phyloP scores from a whole-genome alignment of 2,329 filamentous ascomycete genomes.

The Aspergillus sclerotialis region DNA sequence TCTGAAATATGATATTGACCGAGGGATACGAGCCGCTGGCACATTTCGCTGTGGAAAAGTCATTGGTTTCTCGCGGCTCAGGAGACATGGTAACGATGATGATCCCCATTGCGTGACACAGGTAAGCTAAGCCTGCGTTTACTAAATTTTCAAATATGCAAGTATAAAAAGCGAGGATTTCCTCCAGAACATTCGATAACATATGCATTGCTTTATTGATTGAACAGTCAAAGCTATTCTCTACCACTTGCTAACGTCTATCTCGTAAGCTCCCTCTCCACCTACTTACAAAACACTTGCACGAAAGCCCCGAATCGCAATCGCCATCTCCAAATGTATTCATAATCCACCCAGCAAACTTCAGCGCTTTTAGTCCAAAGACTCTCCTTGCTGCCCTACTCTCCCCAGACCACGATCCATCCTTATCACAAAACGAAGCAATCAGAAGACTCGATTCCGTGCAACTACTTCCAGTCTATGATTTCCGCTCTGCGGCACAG shows the following conservation, averaged over 20 bases:
- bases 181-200: neutral
- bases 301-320: slow-evolving; percentile 2
- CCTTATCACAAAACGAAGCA: slow-evolving; percentile 20
- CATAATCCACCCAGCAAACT: slow-evolving; percentile 28
- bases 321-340: slow-evolving; percentile 15
- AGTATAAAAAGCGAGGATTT: neutral
- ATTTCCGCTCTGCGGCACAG: slow-evolving; percentile 21
- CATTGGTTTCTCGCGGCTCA: slow-evolving; percentile 26
- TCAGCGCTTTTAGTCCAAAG: slow-evolving; percentile 23
- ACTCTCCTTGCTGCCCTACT: slow-evolving; percentile 23
- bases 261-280: slow-evolving; percentile 20
- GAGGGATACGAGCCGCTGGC: slow-evolving; percentile 9
- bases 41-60: slow-evolving; percentile 24
- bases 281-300: slow-evolving; percentile 19
- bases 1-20: slow-evolving; percentile 16
- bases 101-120: slow-evolving; percentile 21
- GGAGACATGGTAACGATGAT: slow-evolving; percentile 14
- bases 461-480: slow-evolving; percentile 26
- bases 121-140: slow-evolving; percentile 13
- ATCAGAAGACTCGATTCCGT: slow-evolving; percentile 25
- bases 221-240: no score
- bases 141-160: neutral
- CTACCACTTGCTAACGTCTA: neutral
- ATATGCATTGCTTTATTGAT: no score
- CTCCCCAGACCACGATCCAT: slow-evolving; percentile 2